phyloP scores from a whole-genome alignment of 371 early-diverging fungal genomes.

The Mucor plumbeus region DNA sequence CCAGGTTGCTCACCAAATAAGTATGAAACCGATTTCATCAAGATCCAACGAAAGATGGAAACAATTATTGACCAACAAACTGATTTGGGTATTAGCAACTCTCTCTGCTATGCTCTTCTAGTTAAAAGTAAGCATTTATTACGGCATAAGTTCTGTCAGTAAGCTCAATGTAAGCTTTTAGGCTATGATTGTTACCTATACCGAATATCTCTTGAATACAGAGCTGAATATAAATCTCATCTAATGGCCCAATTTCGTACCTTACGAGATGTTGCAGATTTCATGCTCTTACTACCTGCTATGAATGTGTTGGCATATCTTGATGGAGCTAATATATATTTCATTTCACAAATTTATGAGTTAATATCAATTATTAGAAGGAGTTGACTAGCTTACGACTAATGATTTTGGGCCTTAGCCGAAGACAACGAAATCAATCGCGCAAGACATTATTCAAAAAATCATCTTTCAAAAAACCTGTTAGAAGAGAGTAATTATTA shows the following conservation, averaged over 20 bases:
- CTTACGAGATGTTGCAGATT: slow-evolving; percentile 16
- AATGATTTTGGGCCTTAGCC: slow-evolving; percentile 11
- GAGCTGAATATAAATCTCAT: slow-evolving; percentile 13
- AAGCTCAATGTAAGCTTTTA: slow-evolving; percentile 18
- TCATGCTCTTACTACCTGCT: slow-evolving; percentile 13
- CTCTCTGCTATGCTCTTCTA: slow-evolving; percentile 9
- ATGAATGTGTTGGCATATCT: slow-evolving; percentile 17
- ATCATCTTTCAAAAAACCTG: slow-evolving; percentile 15
- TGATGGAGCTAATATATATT: slow-evolving; percentile 16
- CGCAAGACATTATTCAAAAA: slow-evolving; percentile 12
- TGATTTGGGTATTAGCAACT: slow-evolving; percentile 5
- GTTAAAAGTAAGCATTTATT: slow-evolving; percentile 13
- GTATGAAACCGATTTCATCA: slow-evolving; percentile 10
- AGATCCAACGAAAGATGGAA: slow-evolving; percentile 13
- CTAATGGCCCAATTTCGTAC: slow-evolving; percentile 19
- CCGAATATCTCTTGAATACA: slow-evolving; percentile 15
- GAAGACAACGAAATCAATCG: slow-evolving; percentile 16
- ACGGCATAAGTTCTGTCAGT: slow-evolving; percentile 14
- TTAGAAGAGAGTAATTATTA: slow-evolving; percentile 17
- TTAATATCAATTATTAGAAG: slow-evolving; percentile 19
- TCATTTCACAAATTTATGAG: slow-evolving; percentile 14
- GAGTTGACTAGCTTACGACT: slow-evolving; percentile 10
- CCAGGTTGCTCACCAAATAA: slow-evolving; percentile 4
- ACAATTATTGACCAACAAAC: slow-evolving; percentile 10
- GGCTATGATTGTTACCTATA: slow-evolving; percentile 18